phyloP scores from a whole-genome alignment of 2,329 filamentous ascomycete species.

The Beauveria scarabaeidicola region DNA sequence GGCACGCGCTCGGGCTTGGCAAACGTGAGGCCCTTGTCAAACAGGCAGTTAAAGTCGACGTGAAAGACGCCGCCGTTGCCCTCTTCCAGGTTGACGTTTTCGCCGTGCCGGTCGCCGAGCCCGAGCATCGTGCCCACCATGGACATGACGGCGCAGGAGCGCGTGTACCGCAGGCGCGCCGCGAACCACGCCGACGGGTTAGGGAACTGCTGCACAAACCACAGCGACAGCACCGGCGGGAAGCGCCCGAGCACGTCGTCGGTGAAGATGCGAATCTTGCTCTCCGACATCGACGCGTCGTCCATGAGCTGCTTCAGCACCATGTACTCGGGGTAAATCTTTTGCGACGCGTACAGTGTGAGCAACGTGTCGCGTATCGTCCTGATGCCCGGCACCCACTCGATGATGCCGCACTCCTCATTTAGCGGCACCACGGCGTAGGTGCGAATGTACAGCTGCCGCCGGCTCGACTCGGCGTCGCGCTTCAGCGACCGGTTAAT shows the following conservation, averaged over 20 bases:
- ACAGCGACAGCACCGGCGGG: slow-evolving; percentile 77
- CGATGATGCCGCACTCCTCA: slow-evolving; percentile 94
- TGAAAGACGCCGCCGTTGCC: slow-evolving; percentile 90
- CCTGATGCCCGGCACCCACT: slow-evolving; percentile 96
- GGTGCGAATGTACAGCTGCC: slow-evolving; percentile 90
- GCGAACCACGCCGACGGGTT: slow-evolving; percentile 89
- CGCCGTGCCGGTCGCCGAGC: slow-evolving; percentile 88
- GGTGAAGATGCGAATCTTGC: slow-evolving; percentile 63
- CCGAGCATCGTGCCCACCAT: slow-evolving; percentile 95
- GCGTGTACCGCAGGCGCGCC: slow-evolving; percentile 79
- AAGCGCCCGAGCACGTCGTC: slow-evolving; percentile 58
- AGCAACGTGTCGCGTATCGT: slow-evolving; percentile 88
- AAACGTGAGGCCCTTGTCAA: slow-evolving; percentile 95
- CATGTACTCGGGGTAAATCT: slow-evolving; percentile 60
- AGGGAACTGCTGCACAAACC: slow-evolving; percentile 94
- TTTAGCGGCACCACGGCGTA: slow-evolving; percentile 95
- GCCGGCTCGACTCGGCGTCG: slow-evolving; percentile 81
- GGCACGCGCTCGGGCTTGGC: slow-evolving; percentile 90
- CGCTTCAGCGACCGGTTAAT: slow-evolving; percentile 92
- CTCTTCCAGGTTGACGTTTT: slow-evolving; percentile 94
- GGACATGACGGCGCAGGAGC: slow-evolving; percentile 97
- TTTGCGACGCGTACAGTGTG: slow-evolving; percentile 65
- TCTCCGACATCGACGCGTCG: slow-evolving; percentile 47
- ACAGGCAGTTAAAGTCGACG: slow-evolving; percentile 98
- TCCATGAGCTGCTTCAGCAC: slow-evolving; percentile 57